Evolutionary conservation across 345 rosid species (phyloP), one percentile per base, ranked within the genome.

Genomic region (Brassica cretica): DNA sequence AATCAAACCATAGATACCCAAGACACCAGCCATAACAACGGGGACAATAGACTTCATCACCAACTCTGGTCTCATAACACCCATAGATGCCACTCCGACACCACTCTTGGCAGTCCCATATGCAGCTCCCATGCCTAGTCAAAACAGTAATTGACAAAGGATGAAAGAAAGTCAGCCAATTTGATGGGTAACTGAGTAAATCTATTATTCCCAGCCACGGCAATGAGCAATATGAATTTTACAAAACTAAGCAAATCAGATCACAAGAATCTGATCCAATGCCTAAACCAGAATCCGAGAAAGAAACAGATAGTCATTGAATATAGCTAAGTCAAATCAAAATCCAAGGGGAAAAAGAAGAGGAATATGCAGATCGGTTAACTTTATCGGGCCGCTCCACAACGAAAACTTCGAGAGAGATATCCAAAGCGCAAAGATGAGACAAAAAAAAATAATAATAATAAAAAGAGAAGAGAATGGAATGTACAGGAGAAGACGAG

Each of bases 51-150:
- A 93, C 80, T 93, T 93, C 98, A 91, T 93, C 35, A 93, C 98
- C 85, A 91, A 76, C 87, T 93, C 98, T 0, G 98, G 98, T 78
- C 97, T 89, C 98, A 93, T 93, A 69, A 91, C 98, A 33, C 98
- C 98, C 98, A 93, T 91, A 0, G 95, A 93, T 24, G 95, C 98
- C 60, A 91, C 97, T 1, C 97, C 98, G 0, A 93, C 98, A 37
- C 97, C 98, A 66, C 98, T 93, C 92, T 93, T 93, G 6, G 98
- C 95, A 3, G 98, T 93, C 55, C 98, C 98, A 53, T 93, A 93
- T 0, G 98, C 97, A 68, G 97, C 98, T 86, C 98, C 98, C 98
- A 91, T 93, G 77, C 98, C 98, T 91, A 77, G 7, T 68, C 59
- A 21, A 49, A 27, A 27, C 32, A 53, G 59, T 8, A 39, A 39